Conservation (phyloP, 441 rosid genomes). For the Populus trichocarpa region DNA sequence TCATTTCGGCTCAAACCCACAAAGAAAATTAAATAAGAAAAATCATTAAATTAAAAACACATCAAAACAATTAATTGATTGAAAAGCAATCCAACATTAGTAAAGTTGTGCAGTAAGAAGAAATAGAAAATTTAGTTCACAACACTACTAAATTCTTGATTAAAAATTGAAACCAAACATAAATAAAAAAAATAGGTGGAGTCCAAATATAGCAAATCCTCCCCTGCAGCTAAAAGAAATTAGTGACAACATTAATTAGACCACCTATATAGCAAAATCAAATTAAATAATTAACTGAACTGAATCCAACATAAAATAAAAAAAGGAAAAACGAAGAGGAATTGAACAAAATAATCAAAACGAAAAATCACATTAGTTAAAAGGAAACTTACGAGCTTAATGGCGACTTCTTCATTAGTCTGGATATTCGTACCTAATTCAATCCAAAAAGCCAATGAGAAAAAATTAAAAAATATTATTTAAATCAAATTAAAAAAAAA, state of each 20-base stretch:
- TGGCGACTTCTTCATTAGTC: constrained; percentile 89
- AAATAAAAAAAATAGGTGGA: too few species aligned
- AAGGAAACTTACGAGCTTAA: constrained; percentile 75
- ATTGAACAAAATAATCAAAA: not conserved
- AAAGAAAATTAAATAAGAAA: not conserved
- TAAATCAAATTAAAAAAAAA: not conserved
- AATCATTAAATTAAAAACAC: not conserved
- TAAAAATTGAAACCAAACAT: too few species aligned
- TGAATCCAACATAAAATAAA: not conserved
- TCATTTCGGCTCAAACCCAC: not conserved
- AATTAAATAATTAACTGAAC: not conserved
- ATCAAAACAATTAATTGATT: not conserved
- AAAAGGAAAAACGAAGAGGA: not conserved
- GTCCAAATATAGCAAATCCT: not conserved
- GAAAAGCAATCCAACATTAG: not conserved
- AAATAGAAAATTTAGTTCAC: not conserved
- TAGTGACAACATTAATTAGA: not conserved
- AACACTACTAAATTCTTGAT: not conserved
- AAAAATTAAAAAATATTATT: not conserved
- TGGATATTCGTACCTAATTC: constrained; percentile 74
- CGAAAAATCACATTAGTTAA: not conserved
- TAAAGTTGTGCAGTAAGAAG: not conserved
- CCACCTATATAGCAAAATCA: not conserved
- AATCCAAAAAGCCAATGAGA: constrained; percentile 6
- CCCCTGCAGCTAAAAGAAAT: not conserved